Evolutionary conservation across 2,329 filamentous ascomycete species (phyloP).

Genomic region (Neocucurbitaria cava): DNA sequence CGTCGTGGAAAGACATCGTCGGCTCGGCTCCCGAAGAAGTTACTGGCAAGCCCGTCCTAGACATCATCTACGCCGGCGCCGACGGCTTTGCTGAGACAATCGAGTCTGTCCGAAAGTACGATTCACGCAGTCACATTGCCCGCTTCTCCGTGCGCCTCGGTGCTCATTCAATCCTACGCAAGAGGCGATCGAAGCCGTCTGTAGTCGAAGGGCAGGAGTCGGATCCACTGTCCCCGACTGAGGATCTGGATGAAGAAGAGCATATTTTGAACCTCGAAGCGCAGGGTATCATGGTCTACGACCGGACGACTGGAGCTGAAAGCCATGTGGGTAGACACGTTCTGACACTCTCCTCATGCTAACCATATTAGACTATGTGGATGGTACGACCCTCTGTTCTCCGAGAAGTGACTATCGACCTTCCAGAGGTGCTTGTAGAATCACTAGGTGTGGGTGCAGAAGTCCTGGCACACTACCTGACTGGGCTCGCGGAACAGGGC

Average conservation of each 20-base stretch:
- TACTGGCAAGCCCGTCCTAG: slow-evolving; percentile 77
- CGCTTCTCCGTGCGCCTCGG: slow-evolving; percentile 48
- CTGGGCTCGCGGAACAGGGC: slow-evolving; percentile 82
- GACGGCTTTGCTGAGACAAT: slow-evolving; percentile 82
- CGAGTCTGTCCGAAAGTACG: slow-evolving; percentile 84
- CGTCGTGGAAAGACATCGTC: slow-evolving; percentile 93
- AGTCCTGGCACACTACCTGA: slow-evolving; percentile 92
- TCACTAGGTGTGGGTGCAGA: slow-evolving; percentile 94
- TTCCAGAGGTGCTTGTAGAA: slow-evolving; percentile 87
- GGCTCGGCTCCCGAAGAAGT: slow-evolving; percentile 78
- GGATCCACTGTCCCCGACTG: slow-evolving; percentile 38
- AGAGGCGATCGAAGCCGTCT: slow-evolving; percentile 33
- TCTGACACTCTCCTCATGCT: slow-evolving; percentile 16
- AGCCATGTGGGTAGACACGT: slow-evolving; percentile 76
- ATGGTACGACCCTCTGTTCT: slow-evolving; percentile 94
- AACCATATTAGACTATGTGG: slow-evolving; percentile 87
- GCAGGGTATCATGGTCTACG: slow-evolving; percentile 98
- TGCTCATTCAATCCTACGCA: slow-evolving; percentile 43
- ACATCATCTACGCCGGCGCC: slow-evolving; percentile 82
- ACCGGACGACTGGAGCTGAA: slow-evolving; percentile 82
- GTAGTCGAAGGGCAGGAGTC: slow-evolving; percentile 39
- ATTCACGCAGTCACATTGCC: slow-evolving; percentile 85
- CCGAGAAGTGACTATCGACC: slow-evolving; percentile 93
- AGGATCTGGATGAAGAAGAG: slow-evolving; percentile 46
- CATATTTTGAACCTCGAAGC: slow-evolving; percentile 82